These are phyloP conservation scores for Flaveria linearis DNA, from an alignment of 129 eudicot species.

Conservation along the genomic window DNA sequence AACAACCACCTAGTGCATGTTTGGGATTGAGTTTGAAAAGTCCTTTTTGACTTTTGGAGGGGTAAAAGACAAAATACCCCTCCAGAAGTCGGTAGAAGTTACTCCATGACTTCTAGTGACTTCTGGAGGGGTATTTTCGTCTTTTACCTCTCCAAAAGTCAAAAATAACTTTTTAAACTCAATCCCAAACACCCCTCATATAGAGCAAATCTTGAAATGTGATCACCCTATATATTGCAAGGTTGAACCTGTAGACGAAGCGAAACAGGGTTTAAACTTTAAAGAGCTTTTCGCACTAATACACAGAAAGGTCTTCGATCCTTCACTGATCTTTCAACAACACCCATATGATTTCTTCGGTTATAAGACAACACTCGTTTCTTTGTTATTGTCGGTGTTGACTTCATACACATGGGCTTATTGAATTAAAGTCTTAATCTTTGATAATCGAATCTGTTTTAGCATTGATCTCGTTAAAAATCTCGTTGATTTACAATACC, in stretches of 20 bases:
- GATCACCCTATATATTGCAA: constrained; percentile 16
- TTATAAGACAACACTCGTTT: neutral
- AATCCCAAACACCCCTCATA: no score
- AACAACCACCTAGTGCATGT: no score
- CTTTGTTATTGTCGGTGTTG: constrained; percentile 14
- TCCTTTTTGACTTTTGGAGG: no score
- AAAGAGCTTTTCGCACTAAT: neutral
- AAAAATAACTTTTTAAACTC: no score
- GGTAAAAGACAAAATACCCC: no score
- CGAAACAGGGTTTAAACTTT: constrained; percentile 24
- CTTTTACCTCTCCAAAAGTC: no score
- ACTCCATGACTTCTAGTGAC: no score
- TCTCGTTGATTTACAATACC: constrained; percentile 21
- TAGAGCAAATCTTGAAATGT: neutral
- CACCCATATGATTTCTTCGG: constrained; percentile 9
- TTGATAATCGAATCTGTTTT: constrained; percentile 30
- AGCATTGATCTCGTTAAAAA: constrained; percentile 22
- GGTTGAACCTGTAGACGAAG: constrained; percentile 17
- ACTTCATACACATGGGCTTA: constrained; percentile 7
- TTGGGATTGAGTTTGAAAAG: no score
- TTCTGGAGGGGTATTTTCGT: no score
- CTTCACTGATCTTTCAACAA: constrained; percentile 20
- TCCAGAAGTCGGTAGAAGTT: no score
- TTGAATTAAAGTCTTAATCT: constrained; percentile 12
- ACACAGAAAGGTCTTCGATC: constrained; percentile 23